Percentiles rank a stretch among this genome's conserved stretches.
These are phyloP conservation scores for Boletus speciosus DNA, from an alignment of 768 basidiomycete species.

Conservation along the genomic window DNA sequence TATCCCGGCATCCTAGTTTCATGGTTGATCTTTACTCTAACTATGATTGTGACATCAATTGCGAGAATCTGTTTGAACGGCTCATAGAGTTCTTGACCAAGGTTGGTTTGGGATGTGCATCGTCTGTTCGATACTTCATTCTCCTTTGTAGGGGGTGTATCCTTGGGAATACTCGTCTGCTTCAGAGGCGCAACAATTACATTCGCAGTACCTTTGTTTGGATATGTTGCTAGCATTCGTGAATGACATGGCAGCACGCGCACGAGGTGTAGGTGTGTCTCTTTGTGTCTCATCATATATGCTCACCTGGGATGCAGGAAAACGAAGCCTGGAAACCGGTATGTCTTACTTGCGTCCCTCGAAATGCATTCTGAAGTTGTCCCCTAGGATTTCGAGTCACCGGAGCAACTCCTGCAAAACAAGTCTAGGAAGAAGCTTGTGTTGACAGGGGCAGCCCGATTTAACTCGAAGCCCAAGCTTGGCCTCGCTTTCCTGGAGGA, in stretches of 20 bases:
- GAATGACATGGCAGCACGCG: constrained; percentile 78
- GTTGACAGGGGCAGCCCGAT: constrained; percentile 75
- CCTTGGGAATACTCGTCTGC: constrained; percentile 57
- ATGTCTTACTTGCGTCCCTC: constrained; percentile 22
- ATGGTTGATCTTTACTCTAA: constrained; percentile 96
- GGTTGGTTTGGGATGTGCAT: constrained; percentile 40
- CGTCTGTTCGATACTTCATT: constrained; percentile 4
- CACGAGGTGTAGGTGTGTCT: constrained; percentile 43
- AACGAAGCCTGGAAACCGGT: constrained; percentile 64
- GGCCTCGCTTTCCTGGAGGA: constrained; percentile 91
- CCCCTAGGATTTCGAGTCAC: constrained; percentile 49
- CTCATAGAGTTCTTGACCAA: constrained; percentile 85
- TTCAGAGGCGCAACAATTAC: constrained; percentile 63
- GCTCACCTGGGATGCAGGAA: constrained; percentile 30
- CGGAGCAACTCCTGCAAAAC: constrained; percentile 55
- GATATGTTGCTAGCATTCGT: constrained; percentile 86
- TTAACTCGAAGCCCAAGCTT: constrained; percentile 90
- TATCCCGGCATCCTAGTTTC: constrained; percentile 81
- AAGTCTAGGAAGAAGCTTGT: constrained; percentile 89
- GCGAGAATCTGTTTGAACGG: constrained; percentile 93
- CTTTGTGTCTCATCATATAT: constrained; percentile 4
- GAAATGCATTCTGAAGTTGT: background rate
- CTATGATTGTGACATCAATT: constrained; percentile 96
- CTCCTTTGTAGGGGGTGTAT: constrained; percentile 65
- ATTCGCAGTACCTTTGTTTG: constrained; percentile 81